Evolutionary conservation across 2,329 filamentous ascomycete genomes (phyloP), one percentile per base, ranked within the genome.

Genomic region (Fusarium citri): DNA sequence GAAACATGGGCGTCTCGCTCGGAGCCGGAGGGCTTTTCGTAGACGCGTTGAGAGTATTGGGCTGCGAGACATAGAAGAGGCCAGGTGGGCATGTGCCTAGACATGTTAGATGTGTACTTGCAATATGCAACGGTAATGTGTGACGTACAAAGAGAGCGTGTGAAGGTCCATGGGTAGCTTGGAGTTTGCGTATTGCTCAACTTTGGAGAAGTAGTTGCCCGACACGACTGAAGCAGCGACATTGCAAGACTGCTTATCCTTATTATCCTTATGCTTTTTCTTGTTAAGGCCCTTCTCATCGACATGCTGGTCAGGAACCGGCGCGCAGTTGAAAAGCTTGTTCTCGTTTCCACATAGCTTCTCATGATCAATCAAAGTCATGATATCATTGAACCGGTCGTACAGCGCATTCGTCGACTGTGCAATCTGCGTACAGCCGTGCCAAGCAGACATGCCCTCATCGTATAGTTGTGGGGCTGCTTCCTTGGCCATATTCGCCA

Each of bases 11-110:
- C 85, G 72, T 92, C 88, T 15, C 85, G 84, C 78, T 94, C 91
- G 23, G 84, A 82, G 2, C 87, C 86, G 0, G 82, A 81, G 0
- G 92, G 89, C 37, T 86, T 85, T 43, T 87, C 85, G 78, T 97
- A 97, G 4, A 92, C 93, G 37, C 87, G 85, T 66, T 91, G 87
- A 1, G 93, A 92, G 77, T 94, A 94, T 65, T 91, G 88, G 1
- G 93, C 92, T 5, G 94, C 94, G 12, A 95, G 85, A 74, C 90
- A 94, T 45, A 97, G 83, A 8, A 97, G 85, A 2, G 90, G 92
- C 79, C 91, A 97, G 0, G 91, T 94, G 0, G 91, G 84, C 43
- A 93, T 87, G 75, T 93, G 92, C 45, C 89, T 91, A 18, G 5
- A 18, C 5, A 15, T 9, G 48, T 26, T 58, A 68, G 64, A 43